These are phyloP conservation scores for Spathaspora gorwiae DNA, from an alignment of 805 yeast species.

Conservation along the genomic window DNA sequence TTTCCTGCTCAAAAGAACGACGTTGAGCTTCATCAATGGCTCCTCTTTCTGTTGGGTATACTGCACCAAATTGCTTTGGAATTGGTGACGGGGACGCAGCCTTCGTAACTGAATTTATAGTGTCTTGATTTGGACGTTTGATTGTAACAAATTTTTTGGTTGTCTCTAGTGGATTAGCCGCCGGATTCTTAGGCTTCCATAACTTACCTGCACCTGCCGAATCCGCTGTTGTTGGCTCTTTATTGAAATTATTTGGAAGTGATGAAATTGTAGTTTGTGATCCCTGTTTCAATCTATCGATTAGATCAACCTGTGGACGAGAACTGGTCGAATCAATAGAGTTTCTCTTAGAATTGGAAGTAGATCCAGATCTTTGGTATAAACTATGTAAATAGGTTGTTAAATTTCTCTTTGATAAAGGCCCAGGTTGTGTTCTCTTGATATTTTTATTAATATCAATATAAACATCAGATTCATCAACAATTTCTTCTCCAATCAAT, in stretches of 20 bases:
- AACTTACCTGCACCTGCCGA: constrained; percentile 16
- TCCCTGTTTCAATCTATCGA: constrained; percentile 6
- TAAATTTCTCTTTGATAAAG: constrained; percentile 63
- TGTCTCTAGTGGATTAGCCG: constrained; percentile 65
- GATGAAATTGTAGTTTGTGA: constrained; percentile 4
- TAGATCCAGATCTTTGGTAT: constrained; percentile 33
- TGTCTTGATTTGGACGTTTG: constrained; percentile 46
- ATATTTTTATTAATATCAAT: constrained; percentile 86
- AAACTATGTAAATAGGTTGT: constrained; percentile 64
- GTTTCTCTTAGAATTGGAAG: constrained; percentile 34
- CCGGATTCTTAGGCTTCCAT: constrained; percentile 59
- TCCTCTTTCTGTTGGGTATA: constrained; percentile 44
- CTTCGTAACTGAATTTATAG: constrained; percentile 12
- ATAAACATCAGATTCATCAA: constrained; percentile 92
- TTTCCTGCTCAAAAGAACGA: constrained; percentile 6
- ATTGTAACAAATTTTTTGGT: constrained; percentile 63
- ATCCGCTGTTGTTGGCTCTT: neutral
- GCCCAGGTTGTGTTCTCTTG: constrained; percentile 73
- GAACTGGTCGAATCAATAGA: constrained; percentile 31
- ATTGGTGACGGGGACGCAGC: constrained; percentile 11
- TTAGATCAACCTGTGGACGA: constrained; percentile 2
- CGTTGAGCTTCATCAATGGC: constrained; percentile 26
- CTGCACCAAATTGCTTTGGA: constrained; percentile 25
- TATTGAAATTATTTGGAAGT: constrained; percentile 2
- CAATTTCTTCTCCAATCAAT: constrained; percentile 94